Percentiles rank a stretch among this genome's conserved stretches.
These are phyloP conservation scores for Coelastrella sp. DNA, from an alignment of 139 green algal genomes.

Conservation along the genomic window DNA sequence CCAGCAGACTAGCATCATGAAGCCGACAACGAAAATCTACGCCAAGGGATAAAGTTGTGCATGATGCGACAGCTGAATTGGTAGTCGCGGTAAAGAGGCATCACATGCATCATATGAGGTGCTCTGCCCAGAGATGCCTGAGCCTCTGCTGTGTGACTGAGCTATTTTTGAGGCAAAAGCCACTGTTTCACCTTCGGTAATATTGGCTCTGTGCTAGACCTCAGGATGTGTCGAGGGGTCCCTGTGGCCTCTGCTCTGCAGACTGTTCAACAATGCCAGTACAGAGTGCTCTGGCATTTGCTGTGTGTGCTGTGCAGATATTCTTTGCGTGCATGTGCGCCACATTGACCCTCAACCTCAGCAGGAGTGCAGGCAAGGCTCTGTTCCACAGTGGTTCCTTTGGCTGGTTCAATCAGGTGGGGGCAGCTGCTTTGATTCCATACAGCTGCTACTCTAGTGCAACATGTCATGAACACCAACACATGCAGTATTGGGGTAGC, in stretches of 20 bases:
- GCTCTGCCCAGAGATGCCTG: neutral
- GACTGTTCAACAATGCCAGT: neutral
- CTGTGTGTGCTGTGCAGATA: slow-evolving; percentile 45
- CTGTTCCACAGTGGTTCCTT: slow-evolving; percentile 61
- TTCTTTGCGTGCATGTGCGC: slow-evolving; percentile 83
- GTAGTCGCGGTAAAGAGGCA: neutral
- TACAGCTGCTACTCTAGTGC: neutral
- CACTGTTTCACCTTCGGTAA: neutral
- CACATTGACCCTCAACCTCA: slow-evolving; percentile 76
- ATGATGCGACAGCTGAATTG: neutral
- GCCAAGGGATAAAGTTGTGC: neutral
- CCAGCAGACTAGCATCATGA: neutral
- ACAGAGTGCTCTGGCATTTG: neutral
- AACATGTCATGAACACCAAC: neutral
- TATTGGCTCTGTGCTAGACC: too few species aligned
- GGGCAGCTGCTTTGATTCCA: neutral
- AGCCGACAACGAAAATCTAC: neutral
- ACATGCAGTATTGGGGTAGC: neutral
- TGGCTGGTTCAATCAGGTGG: slow-evolving; percentile 61
- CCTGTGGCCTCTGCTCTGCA: neutral
- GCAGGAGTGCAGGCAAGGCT: slow-evolving; percentile 67
- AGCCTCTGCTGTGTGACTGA: neutral
- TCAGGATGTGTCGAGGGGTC: too few species aligned
- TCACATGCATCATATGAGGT: neutral
- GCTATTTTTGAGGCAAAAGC: neutral